Base-by-base conservation (phyloP, 78 protist genomes). In the Polysphondylium violaceum region DNA sequence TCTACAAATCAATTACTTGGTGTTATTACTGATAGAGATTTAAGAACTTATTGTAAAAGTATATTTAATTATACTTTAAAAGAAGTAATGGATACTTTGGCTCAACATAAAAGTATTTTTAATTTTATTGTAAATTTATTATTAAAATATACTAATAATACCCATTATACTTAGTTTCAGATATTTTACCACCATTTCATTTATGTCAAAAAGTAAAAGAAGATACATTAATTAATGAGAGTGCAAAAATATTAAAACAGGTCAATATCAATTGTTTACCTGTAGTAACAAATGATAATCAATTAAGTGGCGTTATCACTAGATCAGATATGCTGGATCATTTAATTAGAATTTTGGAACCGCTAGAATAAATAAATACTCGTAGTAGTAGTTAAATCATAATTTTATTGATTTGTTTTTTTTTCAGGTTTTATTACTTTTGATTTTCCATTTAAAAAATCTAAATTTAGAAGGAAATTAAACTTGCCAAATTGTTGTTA, bases 321-420 rank as follows among this genome's bases (percentile, higher is more conserved):
- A 67, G 89, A 55, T 79, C 89, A 9, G 89, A 79, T 55, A 3
- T 79, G 25, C 67, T 79, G 47, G 89, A 79, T 67, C 89, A 79
- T 25, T 60, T 67, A 17, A 79, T 79, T 38, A 64, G 89, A 67
- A 79, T 79, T n/a, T 55, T 72, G 19, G 77, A 79, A 40, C 89
- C 89, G n/a, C 2, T 65, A 29, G 51, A 65, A 11, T 38, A 65
- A 36, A 58, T 58, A 58, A 12, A 8, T 36, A 16, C 4, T 36
- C n/a, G 17, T 50, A n/a, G 31, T 60, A 60, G 12, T 60, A 23
- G 25, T 23, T 60, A 14, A 31, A 17, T 14, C 16, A 11, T 33
- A 25, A 33, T 61, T 59, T 58, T 19, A 58, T 1, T 58, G 19
- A 25, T 0, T 27, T 27, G 9, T 25, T 60, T 29, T 31, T 29